Evolutionary conservation across 2,329 filamentous ascomycete species (phyloP).

Genomic region (Hymenoscyphus scutula): DNA sequence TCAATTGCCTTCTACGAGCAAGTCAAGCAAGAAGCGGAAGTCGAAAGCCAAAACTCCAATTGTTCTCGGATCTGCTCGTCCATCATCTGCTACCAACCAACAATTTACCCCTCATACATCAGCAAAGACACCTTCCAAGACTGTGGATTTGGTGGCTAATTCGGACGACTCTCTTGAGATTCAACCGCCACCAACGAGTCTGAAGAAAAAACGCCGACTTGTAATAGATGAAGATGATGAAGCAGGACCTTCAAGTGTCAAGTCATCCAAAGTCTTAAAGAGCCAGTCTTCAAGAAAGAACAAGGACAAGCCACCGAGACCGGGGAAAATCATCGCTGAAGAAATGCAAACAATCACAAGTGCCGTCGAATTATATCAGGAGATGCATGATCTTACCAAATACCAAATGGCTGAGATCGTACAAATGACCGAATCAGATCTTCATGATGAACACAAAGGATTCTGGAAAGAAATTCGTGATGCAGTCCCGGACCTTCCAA

Average conservation of each 20-base stretch:
- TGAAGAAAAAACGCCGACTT: conserved; percentile 24
- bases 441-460: conserved; percentile 38
- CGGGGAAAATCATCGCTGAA: conserved; percentile 4
- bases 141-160: background rate
- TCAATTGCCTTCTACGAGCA: background rate
- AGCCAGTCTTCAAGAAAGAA: background rate
- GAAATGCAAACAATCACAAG: conserved; percentile 17
- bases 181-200: conserved; percentile 11
- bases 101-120: background rate
- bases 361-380: conserved; percentile 44
- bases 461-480: conserved; percentile 52
- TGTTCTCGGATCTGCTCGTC: conserved; percentile 16
- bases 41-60: conserved; percentile 15
- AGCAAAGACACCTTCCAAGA: background rate
- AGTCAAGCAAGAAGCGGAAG: conserved; percentile 1
- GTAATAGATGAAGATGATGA: conserved; percentile 17
- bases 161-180: background rate
- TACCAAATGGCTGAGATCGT: conserved; percentile 48
- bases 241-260: conserved; percentile 12
- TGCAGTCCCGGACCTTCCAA: conserved; percentile 49
- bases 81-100: conserved; percentile 7
- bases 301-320: background rate
- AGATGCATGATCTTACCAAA: conserved; percentile 44
- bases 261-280: background rate
- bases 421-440: conserved; percentile 35